Percentiles rank a stretch among this genome's conserved stretches.
Conservation (phyloP, 768 basidiomycete species). For the Phlebiopsis gigantea region DNA sequence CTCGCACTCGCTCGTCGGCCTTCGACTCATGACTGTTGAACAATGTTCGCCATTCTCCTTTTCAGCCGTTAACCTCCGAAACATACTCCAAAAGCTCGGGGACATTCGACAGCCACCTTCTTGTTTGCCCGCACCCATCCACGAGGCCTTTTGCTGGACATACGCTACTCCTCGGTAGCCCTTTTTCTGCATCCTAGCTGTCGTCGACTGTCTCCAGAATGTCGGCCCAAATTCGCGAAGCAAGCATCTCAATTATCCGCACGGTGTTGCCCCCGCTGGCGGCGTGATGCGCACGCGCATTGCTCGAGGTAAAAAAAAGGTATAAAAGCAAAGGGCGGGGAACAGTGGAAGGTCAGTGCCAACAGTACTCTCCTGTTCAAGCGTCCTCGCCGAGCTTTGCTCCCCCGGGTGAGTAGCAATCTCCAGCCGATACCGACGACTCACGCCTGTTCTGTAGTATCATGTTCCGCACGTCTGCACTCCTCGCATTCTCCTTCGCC, state of each 20-base stretch:
- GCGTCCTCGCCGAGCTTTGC: not conserved
- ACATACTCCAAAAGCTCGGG: constrained; percentile 1
- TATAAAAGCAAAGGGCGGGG: not conserved
- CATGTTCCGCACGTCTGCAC: constrained; percentile 28
- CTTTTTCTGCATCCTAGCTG: not conserved
- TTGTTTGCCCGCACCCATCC: not conserved
- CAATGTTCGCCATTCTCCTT: not conserved
- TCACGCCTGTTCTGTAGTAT: not conserved
- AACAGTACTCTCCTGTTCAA: constrained; percentile 1
- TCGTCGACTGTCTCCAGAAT: not conserved
- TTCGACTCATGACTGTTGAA: not conserved
- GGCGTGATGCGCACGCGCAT: not conserved
- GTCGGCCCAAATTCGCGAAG: constrained; percentile 2
- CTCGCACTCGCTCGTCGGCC: not conserved
- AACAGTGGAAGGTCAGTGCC: not conserved
- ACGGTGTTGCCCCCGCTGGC: not conserved
- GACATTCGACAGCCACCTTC: not conserved
- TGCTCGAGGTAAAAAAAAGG: not conserved
- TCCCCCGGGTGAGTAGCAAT: not conserved
- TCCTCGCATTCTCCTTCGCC: constrained; percentile 25
- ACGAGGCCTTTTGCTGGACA: not conserved
- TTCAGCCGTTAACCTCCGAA: not conserved
- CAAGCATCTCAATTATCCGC: constrained; percentile 1
- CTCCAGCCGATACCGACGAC: not conserved
- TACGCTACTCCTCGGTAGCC: too few relatives aligned